phyloP scores from a whole-genome alignment of 805 yeast species.

The Allodekkera sacchari region DNA sequence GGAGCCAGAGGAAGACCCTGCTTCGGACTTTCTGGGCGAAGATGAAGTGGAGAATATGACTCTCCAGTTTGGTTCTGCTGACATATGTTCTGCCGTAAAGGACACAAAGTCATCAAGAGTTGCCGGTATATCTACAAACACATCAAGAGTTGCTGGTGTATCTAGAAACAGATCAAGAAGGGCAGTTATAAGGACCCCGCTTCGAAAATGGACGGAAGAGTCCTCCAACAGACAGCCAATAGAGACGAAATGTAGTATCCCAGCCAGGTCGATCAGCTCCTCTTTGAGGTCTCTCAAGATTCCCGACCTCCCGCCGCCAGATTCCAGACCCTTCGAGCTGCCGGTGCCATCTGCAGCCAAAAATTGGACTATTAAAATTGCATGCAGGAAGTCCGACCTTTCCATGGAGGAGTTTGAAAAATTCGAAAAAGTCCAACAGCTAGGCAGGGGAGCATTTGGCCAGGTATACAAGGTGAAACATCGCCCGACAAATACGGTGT shows the following conservation, averaged over 20 bases:
- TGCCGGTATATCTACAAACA: background rate
- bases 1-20: slow-evolving; percentile 4
- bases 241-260: too few species aligned
- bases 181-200: background rate
- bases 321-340: background rate
- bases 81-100: too few species aligned
- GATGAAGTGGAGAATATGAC: slow-evolving; percentile 1
- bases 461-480: slow-evolving; percentile 47
- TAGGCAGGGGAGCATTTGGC: slow-evolving; percentile 92
- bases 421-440: slow-evolving; percentile 1
- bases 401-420: slow-evolving; percentile 1
- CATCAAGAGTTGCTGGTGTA: background rate
- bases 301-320: too few species aligned
- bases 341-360: background rate
- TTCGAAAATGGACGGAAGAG: background rate
- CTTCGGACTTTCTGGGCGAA: slow-evolving; percentile 1
- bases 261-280: too few species aligned
- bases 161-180: background rate
- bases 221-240: background rate
- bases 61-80: too few species aligned
- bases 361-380: slow-evolving; percentile 6
- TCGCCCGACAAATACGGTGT: slow-evolving; percentile 6
- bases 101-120: too few species aligned
- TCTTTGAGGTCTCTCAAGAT: too few species aligned
- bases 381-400: slow-evolving; percentile 4